Conservation (phyloP, 164 flowering plant species). For the Umbellularia californica region DNA sequence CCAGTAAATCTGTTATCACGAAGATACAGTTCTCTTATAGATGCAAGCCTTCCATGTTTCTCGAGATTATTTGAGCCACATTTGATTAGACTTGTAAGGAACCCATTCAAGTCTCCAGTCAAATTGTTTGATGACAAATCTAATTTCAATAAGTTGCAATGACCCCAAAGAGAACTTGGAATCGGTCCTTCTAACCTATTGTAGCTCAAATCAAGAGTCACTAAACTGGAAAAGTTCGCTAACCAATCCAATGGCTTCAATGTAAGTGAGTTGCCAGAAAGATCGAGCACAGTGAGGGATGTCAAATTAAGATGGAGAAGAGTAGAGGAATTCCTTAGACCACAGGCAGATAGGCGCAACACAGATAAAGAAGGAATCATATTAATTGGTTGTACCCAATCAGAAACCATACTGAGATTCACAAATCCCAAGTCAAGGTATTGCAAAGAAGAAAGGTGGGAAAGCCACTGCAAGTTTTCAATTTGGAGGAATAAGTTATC, state of each 20-base stretch:
- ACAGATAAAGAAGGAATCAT: background rate
- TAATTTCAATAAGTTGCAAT: background rate
- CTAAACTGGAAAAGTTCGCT: background rate
- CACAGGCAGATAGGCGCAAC: background rate
- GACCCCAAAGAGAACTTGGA: background rate
- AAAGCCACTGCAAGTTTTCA: conserved; percentile 5
- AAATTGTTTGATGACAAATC: background rate
- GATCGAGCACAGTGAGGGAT: background rate
- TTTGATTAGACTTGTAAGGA: background rate
- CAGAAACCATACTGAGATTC: background rate
- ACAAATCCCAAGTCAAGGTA: background rate
- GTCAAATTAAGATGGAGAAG: background rate
- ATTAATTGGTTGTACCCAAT: background rate
- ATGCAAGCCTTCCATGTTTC: background rate
- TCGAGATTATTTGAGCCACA: background rate
- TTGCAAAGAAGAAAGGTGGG: background rate
- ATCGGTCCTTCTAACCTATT: background rate
- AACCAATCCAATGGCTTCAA: background rate
- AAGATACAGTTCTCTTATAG: background rate
- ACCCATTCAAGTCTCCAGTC: background rate
- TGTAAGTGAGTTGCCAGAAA: background rate
- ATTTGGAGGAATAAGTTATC: fast-evolving
- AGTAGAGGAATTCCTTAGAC: background rate
- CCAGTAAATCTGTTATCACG: background rate
- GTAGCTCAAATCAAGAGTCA: background rate